Conservation (phyloP, 2,329 filamentous ascomycete genomes). For the Sporothrix globosa region DNA sequence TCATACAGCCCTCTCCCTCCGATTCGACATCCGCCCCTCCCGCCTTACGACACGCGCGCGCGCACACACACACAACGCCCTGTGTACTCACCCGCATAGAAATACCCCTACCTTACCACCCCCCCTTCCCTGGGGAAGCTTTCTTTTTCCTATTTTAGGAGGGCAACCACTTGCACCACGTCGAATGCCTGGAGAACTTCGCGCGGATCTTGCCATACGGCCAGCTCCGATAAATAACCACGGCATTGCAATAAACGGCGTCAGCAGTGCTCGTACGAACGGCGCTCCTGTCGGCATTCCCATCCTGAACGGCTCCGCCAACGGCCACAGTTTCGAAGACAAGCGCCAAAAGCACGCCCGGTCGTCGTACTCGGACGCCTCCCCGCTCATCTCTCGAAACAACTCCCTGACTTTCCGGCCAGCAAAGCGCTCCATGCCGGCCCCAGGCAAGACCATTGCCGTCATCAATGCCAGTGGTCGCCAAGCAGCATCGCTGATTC, state of each 20-base stretch:
- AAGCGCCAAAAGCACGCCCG: slow-evolving; percentile 63
- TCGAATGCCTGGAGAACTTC: slow-evolving; percentile 37
- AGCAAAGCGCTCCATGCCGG: slow-evolving; percentile 61
- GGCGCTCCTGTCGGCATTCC: slow-evolving; percentile 30
- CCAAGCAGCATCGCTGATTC: slow-evolving; percentile 92
- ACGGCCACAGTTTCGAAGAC: slow-evolving; percentile 36
- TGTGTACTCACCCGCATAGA: slow-evolving; percentile 7
- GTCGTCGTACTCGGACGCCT: slow-evolving; percentile 65
- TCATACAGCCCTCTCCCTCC: background rate
- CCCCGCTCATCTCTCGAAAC: slow-evolving; percentile 59
- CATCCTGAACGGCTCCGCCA: slow-evolving; percentile 31
- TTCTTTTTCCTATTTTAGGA: slow-evolving; percentile 14
- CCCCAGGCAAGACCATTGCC: slow-evolving; percentile 78
- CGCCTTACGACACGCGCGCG: slow-evolving; percentile 9
- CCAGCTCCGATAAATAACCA: slow-evolving; percentile 34
- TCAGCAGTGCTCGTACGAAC: slow-evolving; percentile 24
- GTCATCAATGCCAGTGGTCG: slow-evolving; percentile 95
- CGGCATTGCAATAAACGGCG: slow-evolving; percentile 22
- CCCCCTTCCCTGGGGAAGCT: background rate
- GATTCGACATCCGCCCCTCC: slow-evolving; percentile 10
- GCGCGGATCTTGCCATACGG: slow-evolving; percentile 39
- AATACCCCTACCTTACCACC: slow-evolving; percentile 11
- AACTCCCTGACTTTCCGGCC: slow-evolving; percentile 65
- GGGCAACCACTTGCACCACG: slow-evolving; percentile 1
- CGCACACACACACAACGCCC: background rate